These are phyloP conservation scores for Sordaria brevicollis DNA, from an alignment of 495 filamentous ascomycete genomes.

Conservation along the genomic window DNA sequence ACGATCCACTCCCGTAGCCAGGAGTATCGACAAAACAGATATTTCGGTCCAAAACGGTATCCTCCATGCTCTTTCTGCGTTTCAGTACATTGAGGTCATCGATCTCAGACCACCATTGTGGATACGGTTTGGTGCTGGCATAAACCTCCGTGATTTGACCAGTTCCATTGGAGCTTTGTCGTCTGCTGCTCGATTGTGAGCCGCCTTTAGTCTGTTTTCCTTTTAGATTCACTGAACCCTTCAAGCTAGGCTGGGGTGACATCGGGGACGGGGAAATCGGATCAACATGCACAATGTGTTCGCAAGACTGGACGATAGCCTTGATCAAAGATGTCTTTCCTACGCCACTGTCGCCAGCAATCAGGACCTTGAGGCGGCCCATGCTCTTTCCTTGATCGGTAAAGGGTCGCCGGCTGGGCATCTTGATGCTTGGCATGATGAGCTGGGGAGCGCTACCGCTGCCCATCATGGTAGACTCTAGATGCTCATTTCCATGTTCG, in stretches of 20 bases:
- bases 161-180: constrained; percentile 20
- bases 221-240: constrained; percentile 7
- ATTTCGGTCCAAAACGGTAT: constrained; percentile 82
- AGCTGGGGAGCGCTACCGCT: constrained; percentile 67
- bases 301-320: constrained; percentile 86
- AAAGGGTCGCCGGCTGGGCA: constrained; percentile 89
- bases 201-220: neutral
- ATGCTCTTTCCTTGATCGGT: constrained; percentile 76
- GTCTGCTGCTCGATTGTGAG: neutral
- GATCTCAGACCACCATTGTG: constrained; percentile 88
- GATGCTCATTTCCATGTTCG: constrained; percentile 1
- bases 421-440: constrained; percentile 94
- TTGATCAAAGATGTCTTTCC: constrained; percentile 91
- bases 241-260: constrained; percentile 10
- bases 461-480: constrained; percentile 26
- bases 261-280: constrained; percentile 44
- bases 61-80: constrained; percentile 69
- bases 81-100: constrained; percentile 61
- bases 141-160: constrained; percentile 65
- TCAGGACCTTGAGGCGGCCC: constrained; percentile 76
- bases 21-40: constrained; percentile 92
- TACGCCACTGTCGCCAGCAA: constrained; percentile 71
- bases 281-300: constrained; percentile 95
- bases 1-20: constrained; percentile 53
- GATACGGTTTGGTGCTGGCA: constrained; percentile 89